These are phyloP conservation scores for Fusarium staphyleae DNA, from an alignment of 2,329 filamentous ascomycete species.

Conservation along the genomic window DNA sequence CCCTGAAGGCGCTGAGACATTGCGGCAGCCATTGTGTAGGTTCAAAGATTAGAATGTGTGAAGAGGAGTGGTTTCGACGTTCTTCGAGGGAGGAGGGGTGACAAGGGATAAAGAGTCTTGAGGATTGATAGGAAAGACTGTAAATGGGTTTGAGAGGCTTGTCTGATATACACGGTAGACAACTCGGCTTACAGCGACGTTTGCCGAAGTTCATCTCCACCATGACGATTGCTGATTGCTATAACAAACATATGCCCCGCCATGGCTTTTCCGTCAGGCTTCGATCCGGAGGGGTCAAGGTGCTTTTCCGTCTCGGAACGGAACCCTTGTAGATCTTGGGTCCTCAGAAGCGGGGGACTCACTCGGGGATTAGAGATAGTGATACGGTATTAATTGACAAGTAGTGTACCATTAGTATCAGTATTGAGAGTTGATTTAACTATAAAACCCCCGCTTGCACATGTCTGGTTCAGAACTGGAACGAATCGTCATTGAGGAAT, in stretches of 20 bases:
- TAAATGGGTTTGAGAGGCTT: constrained; percentile 1
- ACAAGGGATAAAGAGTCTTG: not conserved
- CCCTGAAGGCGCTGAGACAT: constrained; percentile 83
- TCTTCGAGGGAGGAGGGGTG: not conserved
- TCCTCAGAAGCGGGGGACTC: too few species aligned
- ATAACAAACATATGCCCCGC: not conserved
- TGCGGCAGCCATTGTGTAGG: constrained; percentile 58
- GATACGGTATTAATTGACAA: too few species aligned
- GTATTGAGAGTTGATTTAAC: too few species aligned
- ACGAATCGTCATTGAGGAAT: constrained; percentile 34
- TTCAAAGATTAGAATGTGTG: not conserved
- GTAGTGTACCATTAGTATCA: too few species aligned
- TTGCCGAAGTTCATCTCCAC: constrained; percentile 1
- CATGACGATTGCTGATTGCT: not conserved
- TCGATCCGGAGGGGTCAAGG: too few species aligned
- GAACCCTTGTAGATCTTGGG: too few species aligned
- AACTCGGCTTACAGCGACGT: not conserved
- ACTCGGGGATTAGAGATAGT: too few species aligned
- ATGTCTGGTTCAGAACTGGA: constrained; percentile 9
- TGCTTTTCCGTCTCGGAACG: constrained; percentile 1
- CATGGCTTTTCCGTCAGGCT: constrained; percentile 16
- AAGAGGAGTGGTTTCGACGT: not conserved
- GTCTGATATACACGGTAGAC: constrained; percentile 11
- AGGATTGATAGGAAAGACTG: not conserved
- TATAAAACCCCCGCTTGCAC: too few species aligned